These are phyloP conservation scores for Pseudonitzschia multiseries DNA, from an alignment of 108 stramenopile genomes.

Conservation along the genomic window DNA sequence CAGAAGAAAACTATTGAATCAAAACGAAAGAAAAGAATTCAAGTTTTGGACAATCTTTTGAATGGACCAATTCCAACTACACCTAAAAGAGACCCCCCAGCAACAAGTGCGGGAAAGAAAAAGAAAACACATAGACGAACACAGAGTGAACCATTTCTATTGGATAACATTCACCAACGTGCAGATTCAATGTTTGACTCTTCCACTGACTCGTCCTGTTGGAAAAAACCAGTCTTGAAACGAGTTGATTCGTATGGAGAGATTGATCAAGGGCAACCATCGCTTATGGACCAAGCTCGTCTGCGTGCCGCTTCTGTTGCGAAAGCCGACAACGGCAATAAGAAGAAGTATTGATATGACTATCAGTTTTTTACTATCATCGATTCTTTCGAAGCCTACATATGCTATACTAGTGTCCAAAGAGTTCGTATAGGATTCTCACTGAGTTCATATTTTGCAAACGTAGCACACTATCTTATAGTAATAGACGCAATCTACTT, in stretches of 20 bases:
- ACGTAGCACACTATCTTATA: too few relatives aligned
- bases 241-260: slow-evolving; percentile 51
- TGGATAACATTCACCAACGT: neutral
- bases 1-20: neutral
- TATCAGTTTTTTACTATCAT: neutral
- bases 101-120: neutral
- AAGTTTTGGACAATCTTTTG: slow-evolving; percentile 18
- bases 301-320: slow-evolving; percentile 39
- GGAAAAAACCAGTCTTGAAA: slow-evolving; percentile 23
- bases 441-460: neutral
- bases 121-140: slow-evolving; percentile 41
- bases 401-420: neutral
- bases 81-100: neutral
- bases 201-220: neutral
- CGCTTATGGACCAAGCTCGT: slow-evolving; percentile 56
- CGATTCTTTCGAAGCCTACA: neutral
- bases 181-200: neutral
- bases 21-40: slow-evolving; percentile 9
- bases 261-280: slow-evolving; percentile 50
- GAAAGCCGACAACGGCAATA: slow-evolving; percentile 17
- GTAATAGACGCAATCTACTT: neutral
- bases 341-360: neutral
- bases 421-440: neutral
- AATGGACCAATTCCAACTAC: slow-evolving; percentile 17
- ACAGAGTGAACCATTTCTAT: slow-evolving; percentile 30